Percentiles rank a stretch among this genome's conserved stretches.
phyloP scores from a whole-genome alignment of 2,329 filamentous ascomycete species.

The Penicillium sp. region DNA sequence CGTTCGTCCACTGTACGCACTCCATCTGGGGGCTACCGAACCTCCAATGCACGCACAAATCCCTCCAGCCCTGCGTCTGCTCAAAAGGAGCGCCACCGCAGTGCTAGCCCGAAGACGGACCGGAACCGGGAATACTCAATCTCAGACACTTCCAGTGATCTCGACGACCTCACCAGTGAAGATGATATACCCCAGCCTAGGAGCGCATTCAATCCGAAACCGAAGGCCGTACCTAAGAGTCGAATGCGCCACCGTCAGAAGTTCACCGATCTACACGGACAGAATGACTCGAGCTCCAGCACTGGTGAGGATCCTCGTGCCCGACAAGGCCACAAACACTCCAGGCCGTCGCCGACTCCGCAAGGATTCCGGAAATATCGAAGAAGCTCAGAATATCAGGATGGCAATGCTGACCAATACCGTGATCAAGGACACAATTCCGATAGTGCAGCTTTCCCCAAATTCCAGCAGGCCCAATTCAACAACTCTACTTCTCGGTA shows the following conservation, averaged over 20 bases:
- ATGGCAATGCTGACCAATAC: slow-evolving; percentile 32
- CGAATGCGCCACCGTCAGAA: slow-evolving; percentile 38
- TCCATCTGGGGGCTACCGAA: slow-evolving; percentile 44
- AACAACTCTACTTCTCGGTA: slow-evolving; percentile 20
- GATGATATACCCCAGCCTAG: slow-evolving; percentile 25
- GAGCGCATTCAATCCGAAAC: slow-evolving; percentile 41
- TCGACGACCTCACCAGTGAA: slow-evolving; percentile 34
- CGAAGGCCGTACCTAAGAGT: slow-evolving; percentile 48
- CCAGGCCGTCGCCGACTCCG: slow-evolving; percentile 11
- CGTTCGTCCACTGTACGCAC: slow-evolving; percentile 60
- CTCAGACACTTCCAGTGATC: slow-evolving; percentile 46
- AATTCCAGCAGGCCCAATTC: slow-evolving; percentile 15
- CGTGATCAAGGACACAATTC: slow-evolving; percentile 37
- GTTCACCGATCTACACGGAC: slow-evolving; percentile 30
- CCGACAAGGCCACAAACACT: slow-evolving; percentile 12
- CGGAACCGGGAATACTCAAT: slow-evolving; percentile 33
- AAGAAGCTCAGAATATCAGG: slow-evolving; percentile 21
- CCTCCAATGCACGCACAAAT: slow-evolving; percentile 39
- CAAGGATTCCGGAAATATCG: slow-evolving; percentile 18
- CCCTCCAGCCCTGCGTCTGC: slow-evolving; percentile 39
- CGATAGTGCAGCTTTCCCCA: slow-evolving; percentile 34
- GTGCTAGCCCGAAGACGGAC: slow-evolving; percentile 48
- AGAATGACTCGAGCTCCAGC: slow-evolving; percentile 27
- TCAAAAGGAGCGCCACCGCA: slow-evolving; percentile 43
- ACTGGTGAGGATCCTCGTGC: slow-evolving; percentile 37